Percentiles rank a stretch among this genome's conserved stretches.
phyloP scores from a whole-genome alignment of 306 rosid genomes.

The Sophora flavescens region DNA sequence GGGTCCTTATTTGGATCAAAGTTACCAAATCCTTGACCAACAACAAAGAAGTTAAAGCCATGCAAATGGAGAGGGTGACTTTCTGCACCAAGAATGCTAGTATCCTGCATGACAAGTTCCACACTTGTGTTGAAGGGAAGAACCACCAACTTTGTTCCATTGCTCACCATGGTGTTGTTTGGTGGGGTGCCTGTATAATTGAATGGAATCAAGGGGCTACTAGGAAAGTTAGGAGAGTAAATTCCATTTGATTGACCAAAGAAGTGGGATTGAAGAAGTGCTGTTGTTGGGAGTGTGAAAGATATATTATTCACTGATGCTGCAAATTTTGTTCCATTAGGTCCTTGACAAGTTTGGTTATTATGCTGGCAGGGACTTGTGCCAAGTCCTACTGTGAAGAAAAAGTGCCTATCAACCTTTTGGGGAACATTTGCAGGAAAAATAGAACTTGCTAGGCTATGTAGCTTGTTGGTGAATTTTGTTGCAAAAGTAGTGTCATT shows the following conservation, averaged over 20 bases:
- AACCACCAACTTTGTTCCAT: conserved; percentile 67
- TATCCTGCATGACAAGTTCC: conserved; percentile 67
- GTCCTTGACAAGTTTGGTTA: conserved; percentile 70
- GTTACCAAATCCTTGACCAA: conserved; percentile 79
- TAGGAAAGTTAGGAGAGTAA: conserved; percentile 56
- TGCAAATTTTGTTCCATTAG: conserved; percentile 75
- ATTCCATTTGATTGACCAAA: conserved; percentile 56
- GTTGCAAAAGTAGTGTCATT: conserved; percentile 74
- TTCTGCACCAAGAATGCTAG: conserved; percentile 67
- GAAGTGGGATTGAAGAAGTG: conserved; percentile 70
- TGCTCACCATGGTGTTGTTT: conserved; percentile 65
- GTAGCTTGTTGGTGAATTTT: conserved; percentile 53
- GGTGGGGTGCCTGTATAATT: conserved; percentile 68
- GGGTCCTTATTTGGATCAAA: conserved; percentile 62
- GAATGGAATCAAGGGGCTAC: conserved; percentile 53
- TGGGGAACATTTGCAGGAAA: conserved; percentile 77
- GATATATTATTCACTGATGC: conserved; percentile 76
- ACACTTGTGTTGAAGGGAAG: conserved; percentile 70
- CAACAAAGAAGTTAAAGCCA: conserved; percentile 75
- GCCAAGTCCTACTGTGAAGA: conserved; percentile 75
- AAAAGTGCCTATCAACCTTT: conserved; percentile 60
- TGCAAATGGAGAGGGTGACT: conserved; percentile 78
- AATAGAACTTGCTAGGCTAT: conserved; percentile 55
- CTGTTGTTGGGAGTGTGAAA: conserved; percentile 58
- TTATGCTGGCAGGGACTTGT: conserved; percentile 61